Conservation (phyloP, 2,329 filamentous ascomycete species). For the Beauveria australis region DNA sequence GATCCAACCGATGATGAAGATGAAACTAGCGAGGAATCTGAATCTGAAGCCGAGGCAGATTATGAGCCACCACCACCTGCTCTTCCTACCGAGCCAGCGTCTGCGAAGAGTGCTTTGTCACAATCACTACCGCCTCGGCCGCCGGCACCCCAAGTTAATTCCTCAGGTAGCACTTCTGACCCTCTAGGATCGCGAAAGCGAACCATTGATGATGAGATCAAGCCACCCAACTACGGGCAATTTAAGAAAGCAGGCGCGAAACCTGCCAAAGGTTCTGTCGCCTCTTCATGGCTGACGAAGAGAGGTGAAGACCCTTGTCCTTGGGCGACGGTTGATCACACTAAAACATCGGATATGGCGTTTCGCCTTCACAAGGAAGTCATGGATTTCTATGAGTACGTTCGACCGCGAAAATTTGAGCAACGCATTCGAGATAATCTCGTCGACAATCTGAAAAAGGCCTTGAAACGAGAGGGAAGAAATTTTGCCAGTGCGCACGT, state of each 20-base stretch:
- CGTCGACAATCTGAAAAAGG: conserved; percentile 56
- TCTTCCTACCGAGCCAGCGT: neutral
- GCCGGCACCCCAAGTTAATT: conserved; percentile 13
- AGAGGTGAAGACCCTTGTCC: conserved; percentile 43
- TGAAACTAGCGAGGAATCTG: conserved; percentile 15
- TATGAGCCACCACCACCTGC: conserved; percentile 14
- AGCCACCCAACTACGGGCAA: conserved; percentile 43
- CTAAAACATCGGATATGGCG: conserved; percentile 41
- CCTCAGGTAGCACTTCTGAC: conserved; percentile 24
- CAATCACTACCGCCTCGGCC: conserved; percentile 16
- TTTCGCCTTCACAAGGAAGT: conserved; percentile 83
- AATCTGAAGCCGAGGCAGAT: conserved; percentile 12
- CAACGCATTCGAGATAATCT: conserved; percentile 65
- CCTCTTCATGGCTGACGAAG: conserved; percentile 43
- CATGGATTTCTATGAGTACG: conserved; percentile 78
- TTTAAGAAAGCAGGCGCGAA: conserved; percentile 44
- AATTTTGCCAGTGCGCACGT: conserved; percentile 55
- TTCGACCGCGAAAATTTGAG: conserved; percentile 71
- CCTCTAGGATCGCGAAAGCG: conserved; percentile 64
- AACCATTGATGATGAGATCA: conserved; percentile 61
- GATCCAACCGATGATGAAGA: conserved; percentile 55
- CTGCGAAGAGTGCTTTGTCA: neutral
- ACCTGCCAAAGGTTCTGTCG: conserved; percentile 40
- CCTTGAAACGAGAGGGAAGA: conserved; percentile 42
- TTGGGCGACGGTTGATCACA: conserved; percentile 54